Evolutionary conservation across 2,329 filamentous ascomycete species (phyloP), one percentile per base, ranked within the genome.

Genomic region (Elsinoe necatrix): DNA sequence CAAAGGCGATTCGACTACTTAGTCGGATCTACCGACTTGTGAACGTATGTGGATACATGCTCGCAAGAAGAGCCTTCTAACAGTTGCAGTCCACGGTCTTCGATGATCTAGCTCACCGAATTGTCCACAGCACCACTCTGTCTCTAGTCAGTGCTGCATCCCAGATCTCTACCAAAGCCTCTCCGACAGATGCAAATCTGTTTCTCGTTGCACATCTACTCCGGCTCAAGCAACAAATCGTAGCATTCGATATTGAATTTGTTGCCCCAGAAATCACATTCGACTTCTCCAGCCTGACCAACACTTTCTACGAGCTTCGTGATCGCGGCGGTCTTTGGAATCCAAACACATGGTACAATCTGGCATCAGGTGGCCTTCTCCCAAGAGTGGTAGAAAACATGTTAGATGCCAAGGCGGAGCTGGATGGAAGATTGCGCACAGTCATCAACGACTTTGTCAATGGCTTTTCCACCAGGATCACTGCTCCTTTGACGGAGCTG

Each of bases 191-290:
- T 67, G 81, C 87, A 0, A 87, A 95, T 63, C 79, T 98, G 3
- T 98, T 98, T 72, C 84, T 96, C 66, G 85, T 98, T 64, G 93
- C 92, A 64, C 95, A 98, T 68, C 80, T 98, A 1, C 85, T 98
- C 51, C 85, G 96, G 51, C 81, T 98, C 54, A 97, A 97, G 71
- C 95, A 96, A 68, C 89, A 96, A 68, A 87, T 98, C 54, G 84
- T 98, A 23, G 91, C 91, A 8, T 90, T 98, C 60, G 93, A 98
- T 72, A 96, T 98, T 62, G 91, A 86, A 67, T 86, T 80, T 64
- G 80, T 84, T 18, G 79, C 80, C 1, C 82, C 83, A 3, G 83
- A 86, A 60, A 74, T 85, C 48, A 78, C 79, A 12, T 78, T 86
- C 66, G 83, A 86, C 69, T 84, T 86, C 67, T 82, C 81, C n/a